phyloP scores from a whole-genome alignment of 805 yeast genomes.

The Scheffersomyces lignosus region DNA sequence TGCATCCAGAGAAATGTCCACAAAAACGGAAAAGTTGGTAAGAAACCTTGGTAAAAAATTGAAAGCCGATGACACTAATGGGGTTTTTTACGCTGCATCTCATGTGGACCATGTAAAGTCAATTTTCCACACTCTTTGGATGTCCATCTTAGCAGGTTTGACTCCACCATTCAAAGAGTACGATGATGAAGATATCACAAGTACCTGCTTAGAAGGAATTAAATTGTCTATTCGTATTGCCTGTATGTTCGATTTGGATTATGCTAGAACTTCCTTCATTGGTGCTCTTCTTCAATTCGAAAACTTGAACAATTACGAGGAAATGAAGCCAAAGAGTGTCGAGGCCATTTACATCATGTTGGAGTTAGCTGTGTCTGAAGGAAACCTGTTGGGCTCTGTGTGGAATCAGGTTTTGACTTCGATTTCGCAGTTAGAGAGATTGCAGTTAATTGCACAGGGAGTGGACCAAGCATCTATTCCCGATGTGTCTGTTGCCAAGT shows the following conservation, averaged over 20 bases:
- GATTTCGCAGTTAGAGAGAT: conserved; percentile 87
- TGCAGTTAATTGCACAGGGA: conserved; percentile 86
- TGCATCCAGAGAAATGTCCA: conserved; percentile 89
- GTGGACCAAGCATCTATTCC: conserved; percentile 82
- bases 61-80: conserved; percentile 36
- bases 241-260: conserved; percentile 76
- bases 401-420: conserved; percentile 85
- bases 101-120: conserved; percentile 90
- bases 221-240: conserved; percentile 80
- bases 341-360: conserved; percentile 74
- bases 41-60: conserved; percentile 56
- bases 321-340: conserved; percentile 75
- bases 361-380: conserved; percentile 76
- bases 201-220: conserved; percentile 79
- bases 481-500: conserved; percentile 75
- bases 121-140: conserved; percentile 93
- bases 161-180: conserved; percentile 92
- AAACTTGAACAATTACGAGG: conserved; percentile 74
- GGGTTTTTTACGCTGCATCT: conserved; percentile 75
- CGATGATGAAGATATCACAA: conserved; percentile 70
- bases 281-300: conserved; percentile 88
- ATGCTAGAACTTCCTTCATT: conserved; percentile 86
- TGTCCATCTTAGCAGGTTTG: conserved; percentile 92
- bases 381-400: conserved; percentile 64
- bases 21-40: conserved; percentile 83